Base-by-base conservation (phyloP, 306 rosid species). In the Hylodesmum podocarpum region DNA sequence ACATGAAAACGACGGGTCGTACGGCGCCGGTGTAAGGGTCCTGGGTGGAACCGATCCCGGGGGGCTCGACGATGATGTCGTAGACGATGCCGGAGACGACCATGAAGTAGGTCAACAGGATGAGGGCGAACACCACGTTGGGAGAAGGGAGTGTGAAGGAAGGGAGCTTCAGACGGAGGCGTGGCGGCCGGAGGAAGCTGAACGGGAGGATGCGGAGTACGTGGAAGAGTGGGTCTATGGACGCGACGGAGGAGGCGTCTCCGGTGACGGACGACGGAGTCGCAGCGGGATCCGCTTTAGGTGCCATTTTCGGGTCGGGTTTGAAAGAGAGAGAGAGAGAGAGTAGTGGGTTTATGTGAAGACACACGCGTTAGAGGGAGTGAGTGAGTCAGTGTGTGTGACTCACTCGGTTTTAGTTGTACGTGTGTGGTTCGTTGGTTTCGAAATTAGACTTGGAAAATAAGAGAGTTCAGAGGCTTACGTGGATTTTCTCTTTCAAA, bases 21-120 rank as follows among this genome's bases (percentile, higher is more conserved):
- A 92, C 92, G 11, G 99, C 2, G 14, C 99, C 99, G n/a, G 97
- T 92, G 50, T 22, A 58, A 1, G 83, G 97, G 72, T 96, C 99
- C 80, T 96, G 98, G 12, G 74, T 75, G 11, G 98, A 96, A 7
- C 98, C 99, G 70, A 92, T 96, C 36, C 99, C 97, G 0, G 98
- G 98, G 14, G 99, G 99, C 84, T 96, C 98, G 0, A 92, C 97
- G 84, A 96, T 96, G 70, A 96, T 88, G 81, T 96, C 98, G 82
- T 96, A 96, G 70, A 96, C 88, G 76, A 96, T 81, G 40, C 99
- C 99, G 18, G 99, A 96, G 63, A 96, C 93, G 34, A 96, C 97
- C 93, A 96, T 89, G 90, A 92, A 96, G 87, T 96, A 91, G 71
- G 99, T 92, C 77, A 92, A 91, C 72, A 92, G 99, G 79, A 91